These are phyloP conservation scores for Aspergillus vadensis DNA, from an alignment of 2,329 filamentous ascomycete genomes.

Conservation along the genomic window DNA sequence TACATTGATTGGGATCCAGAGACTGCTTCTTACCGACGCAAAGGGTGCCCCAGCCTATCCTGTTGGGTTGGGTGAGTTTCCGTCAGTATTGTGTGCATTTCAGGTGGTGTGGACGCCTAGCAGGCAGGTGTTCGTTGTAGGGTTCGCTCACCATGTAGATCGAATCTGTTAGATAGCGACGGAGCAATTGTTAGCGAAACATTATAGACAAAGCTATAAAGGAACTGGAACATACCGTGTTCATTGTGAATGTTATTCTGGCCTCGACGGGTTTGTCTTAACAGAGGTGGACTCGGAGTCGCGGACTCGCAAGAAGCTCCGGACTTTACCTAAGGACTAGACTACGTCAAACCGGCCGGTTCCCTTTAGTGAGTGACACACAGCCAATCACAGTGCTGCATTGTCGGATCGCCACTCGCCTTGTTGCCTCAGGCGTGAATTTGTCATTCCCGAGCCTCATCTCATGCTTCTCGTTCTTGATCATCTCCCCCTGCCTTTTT, in stretches of 20 bases:
- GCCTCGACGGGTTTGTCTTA: background rate
- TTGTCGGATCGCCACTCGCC: background rate
- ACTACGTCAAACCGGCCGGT: constrained; percentile 24
- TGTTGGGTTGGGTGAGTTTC: constrained; percentile 41
- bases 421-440: constrained; percentile 30
- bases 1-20: background rate
- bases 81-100: constrained; percentile 11
- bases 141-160: constrained; percentile 58
- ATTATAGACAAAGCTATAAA: background rate
- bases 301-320: too few species aligned
- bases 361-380: background rate
- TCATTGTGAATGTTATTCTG: constrained; percentile 43
- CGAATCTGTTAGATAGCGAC: constrained; percentile 48
- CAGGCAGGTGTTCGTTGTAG: background rate
- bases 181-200: constrained; percentile 14
- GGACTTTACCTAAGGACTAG: too few species aligned
- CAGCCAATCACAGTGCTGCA: constrained; percentile 1
- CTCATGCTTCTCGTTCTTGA: background rate
- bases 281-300: constrained; percentile 6
- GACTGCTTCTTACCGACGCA: constrained; percentile 67
- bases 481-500: too few species aligned
- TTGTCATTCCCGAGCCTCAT: constrained; percentile 2
- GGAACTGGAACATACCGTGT: constrained; percentile 48
- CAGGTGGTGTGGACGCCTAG: background rate
- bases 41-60: constrained; percentile 89